Base-by-base conservation (phyloP, 768 basidiomycete genomes). In the Pholiota molesta region DNA sequence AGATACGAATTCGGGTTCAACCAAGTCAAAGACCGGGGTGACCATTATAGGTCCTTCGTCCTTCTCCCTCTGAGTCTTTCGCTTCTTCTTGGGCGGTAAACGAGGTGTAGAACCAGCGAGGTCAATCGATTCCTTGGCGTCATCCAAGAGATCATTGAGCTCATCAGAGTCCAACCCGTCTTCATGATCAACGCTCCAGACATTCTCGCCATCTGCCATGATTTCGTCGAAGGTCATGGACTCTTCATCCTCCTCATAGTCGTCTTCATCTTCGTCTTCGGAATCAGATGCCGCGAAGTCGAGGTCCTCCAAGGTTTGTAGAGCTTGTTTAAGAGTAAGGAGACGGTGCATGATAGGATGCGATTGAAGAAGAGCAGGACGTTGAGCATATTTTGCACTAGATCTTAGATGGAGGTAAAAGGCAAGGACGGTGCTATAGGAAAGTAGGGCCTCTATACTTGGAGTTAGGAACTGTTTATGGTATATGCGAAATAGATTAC, bases 401-500 rank as follows among this genome's bases (percentile, higher is more conserved):
- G 91, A 80, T 17, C 92, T 86, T n/a, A 99, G 81, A 73, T 95
- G 87, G 42, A 99, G 78, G 77, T 97, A 98, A 77, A 95, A 98
- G 0, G 95, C 92, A 49, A 99, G 87, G 2, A 88, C 89, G 0
- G 95, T 92, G 19, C 92, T 83, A 71, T 99, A 99, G 9, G 95
- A 94, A 39, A 97, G 78, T 2, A 97, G 80, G 1, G 95, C 85
- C 81, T 99, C 96, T 98, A 54, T 42, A 53, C 16, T 44, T 61
- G 5, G 49, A 17, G 33, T 59, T 10, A 59, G 35, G 16, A 39
- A 39, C 9, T 55, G 35, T 29, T 17, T 19, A 49, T 45, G 29
- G 16, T 57, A 29, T 17, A 31, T 47, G 14, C 8, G 28, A 53
- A 40, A 11, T 31, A 35, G 1, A 45, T 51, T 45, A 82, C 94